phyloP scores from a whole-genome alignment of 495 filamentous ascomycete genomes.

The Amniculicola lignicola region DNA sequence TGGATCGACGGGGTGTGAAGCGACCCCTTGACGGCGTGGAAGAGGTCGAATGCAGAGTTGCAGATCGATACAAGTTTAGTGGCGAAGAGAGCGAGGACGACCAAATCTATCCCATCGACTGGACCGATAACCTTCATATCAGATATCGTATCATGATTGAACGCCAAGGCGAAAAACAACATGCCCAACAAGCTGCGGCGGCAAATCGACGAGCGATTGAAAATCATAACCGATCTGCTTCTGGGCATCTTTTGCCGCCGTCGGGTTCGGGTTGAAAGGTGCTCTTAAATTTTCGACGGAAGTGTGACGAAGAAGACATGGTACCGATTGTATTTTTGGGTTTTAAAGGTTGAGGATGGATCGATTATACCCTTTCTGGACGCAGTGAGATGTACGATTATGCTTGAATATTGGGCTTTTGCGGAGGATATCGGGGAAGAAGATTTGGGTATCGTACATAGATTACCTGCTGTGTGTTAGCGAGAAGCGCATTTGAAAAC shows the following conservation, averaged over 20 bases:
- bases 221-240: conserved; percentile 29
- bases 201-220: conserved; percentile 16
- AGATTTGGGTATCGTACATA: no score
- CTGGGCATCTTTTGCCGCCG: conserved; percentile 30
- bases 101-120: conserved; percentile 27
- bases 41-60: conserved; percentile 22
- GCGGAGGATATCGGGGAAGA: no score
- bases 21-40: conserved; percentile 18
- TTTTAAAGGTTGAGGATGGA: not conserved
- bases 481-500: not conserved
- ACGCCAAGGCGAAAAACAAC: conserved; percentile 23
- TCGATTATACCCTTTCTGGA: not conserved
- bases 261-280: conserved; percentile 16
- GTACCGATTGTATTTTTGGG: not conserved
- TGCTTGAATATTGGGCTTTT: no score
- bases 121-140: conserved; percentile 29
- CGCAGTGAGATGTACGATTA: not conserved
- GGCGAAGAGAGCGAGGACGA: conserved; percentile 35
- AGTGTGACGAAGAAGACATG: no score
- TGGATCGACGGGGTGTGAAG: conserved; percentile 35
- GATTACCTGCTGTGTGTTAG: no score
- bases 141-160: conserved; percentile 36
- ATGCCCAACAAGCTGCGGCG: conserved; percentile 23
- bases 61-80: conserved; percentile 27
- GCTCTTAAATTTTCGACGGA: no score